Conservation (phyloP, 192 early-diverging fungal genomes). For the Tieghemiomyces parasiticus region DNA sequence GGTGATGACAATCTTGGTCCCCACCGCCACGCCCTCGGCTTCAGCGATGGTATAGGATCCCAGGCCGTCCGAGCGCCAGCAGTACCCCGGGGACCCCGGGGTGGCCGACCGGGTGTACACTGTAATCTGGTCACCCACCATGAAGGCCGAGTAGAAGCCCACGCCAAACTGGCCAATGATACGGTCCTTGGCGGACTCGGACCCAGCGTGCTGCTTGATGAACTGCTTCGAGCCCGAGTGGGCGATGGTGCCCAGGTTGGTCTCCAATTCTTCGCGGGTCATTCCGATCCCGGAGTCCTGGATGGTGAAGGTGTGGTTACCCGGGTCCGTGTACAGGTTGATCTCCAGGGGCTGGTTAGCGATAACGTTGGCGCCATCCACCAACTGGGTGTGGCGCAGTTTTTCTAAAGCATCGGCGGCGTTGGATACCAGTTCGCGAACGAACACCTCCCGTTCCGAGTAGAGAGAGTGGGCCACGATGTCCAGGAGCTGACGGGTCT, state of each 20-base stretch:
- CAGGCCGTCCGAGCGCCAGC: conserved; percentile 66
- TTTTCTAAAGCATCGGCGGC: conserved; percentile 50
- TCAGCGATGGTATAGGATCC: conserved; percentile 62
- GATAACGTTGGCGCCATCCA: conserved; percentile 18
- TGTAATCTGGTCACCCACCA: conserved; percentile 65
- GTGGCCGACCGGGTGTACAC: conserved; percentile 53
- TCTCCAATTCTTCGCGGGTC: conserved; percentile 45
- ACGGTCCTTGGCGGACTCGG: conserved; percentile 29
- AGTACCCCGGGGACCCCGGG: conserved; percentile 45
- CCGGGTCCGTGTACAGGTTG: conserved; percentile 21
- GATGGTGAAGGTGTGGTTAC: conserved; percentile 35
- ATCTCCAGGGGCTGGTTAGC: conserved; percentile 41
- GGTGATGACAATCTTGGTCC: conserved; percentile 69
- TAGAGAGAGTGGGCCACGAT: conserved; percentile 51
- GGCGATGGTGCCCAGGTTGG: conserved; percentile 73
- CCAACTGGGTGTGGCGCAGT: conserved; percentile 33
- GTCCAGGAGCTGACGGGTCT: conserved; percentile 40
- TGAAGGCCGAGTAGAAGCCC: conserved; percentile 49
- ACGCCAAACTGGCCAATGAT: conserved; percentile 86
- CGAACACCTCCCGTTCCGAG: conserved; percentile 47
- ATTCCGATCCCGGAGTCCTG: conserved; percentile 63
- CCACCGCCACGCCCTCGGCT: conserved; percentile 61
- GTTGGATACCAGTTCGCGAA: conserved; percentile 45
- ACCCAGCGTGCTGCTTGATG: conserved; percentile 35
- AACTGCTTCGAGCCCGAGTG: conserved; percentile 74